Percentiles rank a stretch among this genome's conserved stretches.
phyloP scores from a whole-genome alignment of 495 filamentous ascomycete species.

The Xylaria intraflava region DNA sequence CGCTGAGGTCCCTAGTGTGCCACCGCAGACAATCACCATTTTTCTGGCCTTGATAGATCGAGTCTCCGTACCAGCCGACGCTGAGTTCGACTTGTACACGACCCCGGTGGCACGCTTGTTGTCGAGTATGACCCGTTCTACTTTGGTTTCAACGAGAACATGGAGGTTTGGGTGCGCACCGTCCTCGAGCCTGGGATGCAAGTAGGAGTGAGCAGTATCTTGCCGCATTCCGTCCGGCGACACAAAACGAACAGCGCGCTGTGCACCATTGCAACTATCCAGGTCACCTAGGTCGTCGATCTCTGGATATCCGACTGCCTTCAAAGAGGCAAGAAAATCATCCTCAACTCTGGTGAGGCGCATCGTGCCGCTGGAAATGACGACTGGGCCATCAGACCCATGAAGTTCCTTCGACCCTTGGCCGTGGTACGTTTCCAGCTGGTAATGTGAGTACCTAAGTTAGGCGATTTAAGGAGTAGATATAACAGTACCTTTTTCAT shows the following conservation, averaged over 20 bases:
- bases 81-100: slow-evolving; percentile 29
- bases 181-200: slow-evolving; percentile 34
- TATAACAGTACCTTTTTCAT: slow-evolving; percentile 42
- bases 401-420: slow-evolving; percentile 22
- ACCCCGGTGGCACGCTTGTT: slow-evolving; percentile 34
- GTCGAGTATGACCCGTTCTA: slow-evolving; percentile 41
- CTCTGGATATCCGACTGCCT: slow-evolving; percentile 32
- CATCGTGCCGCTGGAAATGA: slow-evolving; percentile 37
- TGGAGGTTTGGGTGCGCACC: slow-evolving; percentile 38
- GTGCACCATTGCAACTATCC: slow-evolving; percentile 21
- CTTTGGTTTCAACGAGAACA: slow-evolving; percentile 39
- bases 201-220: slow-evolving; percentile 32
- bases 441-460: neutral
- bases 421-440: neutral
- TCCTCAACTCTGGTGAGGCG: slow-evolving; percentile 17
- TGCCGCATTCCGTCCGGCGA: slow-evolving; percentile 33
- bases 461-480: slow-evolving; percentile 42
- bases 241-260: slow-evolving; percentile 13
- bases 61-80: too few species aligned
- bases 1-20: slow-evolving; percentile 42
- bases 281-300: slow-evolving; percentile 35
- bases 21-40: slow-evolving; percentile 48
- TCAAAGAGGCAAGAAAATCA: slow-evolving; percentile 37
- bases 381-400: slow-evolving; percentile 43
- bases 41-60: slow-evolving; percentile 36